phyloP scores from a whole-genome alignment of 345 rosid species.

The Kernera saxatilis region DNA sequence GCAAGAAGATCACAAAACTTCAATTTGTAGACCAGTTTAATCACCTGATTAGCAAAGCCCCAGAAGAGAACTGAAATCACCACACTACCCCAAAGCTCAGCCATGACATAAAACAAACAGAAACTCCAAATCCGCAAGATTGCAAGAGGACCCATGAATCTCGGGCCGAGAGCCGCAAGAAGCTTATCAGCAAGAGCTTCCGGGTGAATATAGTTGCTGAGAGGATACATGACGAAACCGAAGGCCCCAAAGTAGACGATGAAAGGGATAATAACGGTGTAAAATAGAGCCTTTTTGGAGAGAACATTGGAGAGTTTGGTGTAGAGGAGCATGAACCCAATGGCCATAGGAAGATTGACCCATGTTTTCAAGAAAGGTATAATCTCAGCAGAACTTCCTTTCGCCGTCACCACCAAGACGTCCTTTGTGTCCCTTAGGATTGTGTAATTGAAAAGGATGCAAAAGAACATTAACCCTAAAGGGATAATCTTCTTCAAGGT shows the following conservation, averaged over 20 bases:
- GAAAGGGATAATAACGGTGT: conserved; percentile 77
- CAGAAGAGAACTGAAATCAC: conserved; percentile 94
- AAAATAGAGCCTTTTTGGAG: conserved; percentile 81
- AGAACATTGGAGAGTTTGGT: conserved; percentile 71
- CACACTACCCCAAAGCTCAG: conserved; percentile 99
- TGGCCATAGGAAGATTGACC: conserved; percentile 98
- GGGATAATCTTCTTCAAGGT: conserved; percentile 87
- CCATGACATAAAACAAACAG: conserved; percentile 98
- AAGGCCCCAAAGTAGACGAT: conserved; percentile 93
- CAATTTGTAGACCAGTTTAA: not conserved
- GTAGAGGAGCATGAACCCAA: conserved; percentile 92
- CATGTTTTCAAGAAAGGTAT: conserved; percentile 95
- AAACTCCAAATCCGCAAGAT: conserved; percentile 95
- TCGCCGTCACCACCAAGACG: conserved; percentile 91
- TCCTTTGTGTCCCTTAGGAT: conserved; percentile 96
- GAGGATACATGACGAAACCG: conserved; percentile 90
- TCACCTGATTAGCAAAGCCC: conserved; percentile 99
- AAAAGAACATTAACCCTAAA: conserved; percentile 93
- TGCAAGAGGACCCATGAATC: conserved; percentile 94
- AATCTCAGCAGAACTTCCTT: conserved; percentile 96
- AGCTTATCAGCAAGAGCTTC: conserved; percentile 83
- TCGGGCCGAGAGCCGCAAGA: conserved; percentile 68
- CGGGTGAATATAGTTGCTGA: conserved; percentile 80
- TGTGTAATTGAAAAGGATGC: conserved; percentile 89
- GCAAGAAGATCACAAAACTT: not conserved